Conservation (phyloP, 176 grass and related monocot species). For the Carex myosuroides region DNA sequence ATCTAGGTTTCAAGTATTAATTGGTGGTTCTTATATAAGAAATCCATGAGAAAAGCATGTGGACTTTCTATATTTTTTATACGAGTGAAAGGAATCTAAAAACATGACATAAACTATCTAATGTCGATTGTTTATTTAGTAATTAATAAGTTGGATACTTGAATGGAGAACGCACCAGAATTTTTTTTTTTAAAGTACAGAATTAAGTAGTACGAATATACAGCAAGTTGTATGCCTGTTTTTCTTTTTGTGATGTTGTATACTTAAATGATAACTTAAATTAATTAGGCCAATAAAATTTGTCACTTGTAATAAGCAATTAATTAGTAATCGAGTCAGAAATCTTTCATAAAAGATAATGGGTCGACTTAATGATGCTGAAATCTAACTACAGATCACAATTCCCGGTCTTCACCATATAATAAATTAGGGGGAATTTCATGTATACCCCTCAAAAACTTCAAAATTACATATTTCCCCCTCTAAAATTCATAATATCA, state of each 20-base stretch:
- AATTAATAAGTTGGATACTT: not conserved
- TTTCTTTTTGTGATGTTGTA: not conserved
- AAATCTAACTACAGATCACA: no score
- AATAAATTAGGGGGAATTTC: no score
- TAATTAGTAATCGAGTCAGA: not conserved
- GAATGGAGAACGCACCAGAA: not conserved
- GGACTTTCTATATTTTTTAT: not conserved
- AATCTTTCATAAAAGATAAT: not conserved
- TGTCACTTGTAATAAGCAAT: not conserved
- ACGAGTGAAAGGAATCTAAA: constrained; percentile 5
- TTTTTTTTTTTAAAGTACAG: not conserved
- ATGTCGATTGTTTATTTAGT: not conserved
- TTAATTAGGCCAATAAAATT: not conserved
- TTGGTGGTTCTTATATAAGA: constrained; percentile 11
- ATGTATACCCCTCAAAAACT: no score
- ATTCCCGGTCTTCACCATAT: no score
- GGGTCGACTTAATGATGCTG: no score
- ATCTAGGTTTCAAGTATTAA: not conserved
- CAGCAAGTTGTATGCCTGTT: not conserved
- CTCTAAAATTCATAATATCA: no score
- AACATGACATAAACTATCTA: not conserved
- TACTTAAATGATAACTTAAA: not conserved
- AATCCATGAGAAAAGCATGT: not conserved
- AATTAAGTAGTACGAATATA: not conserved
- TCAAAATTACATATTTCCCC: no score